Base-by-base conservation (phyloP, 176 grass and related monocot species). In the Stipa capillata region DNA sequence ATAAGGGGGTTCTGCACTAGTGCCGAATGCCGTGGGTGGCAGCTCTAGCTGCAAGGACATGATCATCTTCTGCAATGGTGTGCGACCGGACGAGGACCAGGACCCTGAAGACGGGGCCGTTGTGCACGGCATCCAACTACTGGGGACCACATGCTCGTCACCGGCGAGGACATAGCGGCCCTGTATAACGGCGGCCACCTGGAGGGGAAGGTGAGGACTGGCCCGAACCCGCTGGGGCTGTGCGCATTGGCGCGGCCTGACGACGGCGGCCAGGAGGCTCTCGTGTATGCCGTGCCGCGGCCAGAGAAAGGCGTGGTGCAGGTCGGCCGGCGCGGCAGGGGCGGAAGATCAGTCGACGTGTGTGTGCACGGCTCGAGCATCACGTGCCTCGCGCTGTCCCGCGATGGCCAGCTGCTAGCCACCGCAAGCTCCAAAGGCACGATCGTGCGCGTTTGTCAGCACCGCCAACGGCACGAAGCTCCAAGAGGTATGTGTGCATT, bases 341-440 rank as follows among this genome's bases (percentile, higher is more conserved):
- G n/a, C 50, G 75, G 87, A 6, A 40, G 66, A 50, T 40, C 43
- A 10, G 31, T 88, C 29, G 75, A 91, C 60, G 74, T 87, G 80
- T 7, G 2, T 4, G 89, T 86, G 17, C 92, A 95, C 43, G 62
- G 59, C 69, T 91, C 89, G 0, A 56, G 61, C 60, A 39, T 91
- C 8, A 78, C 62, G 11, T 87, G 81, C 76, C 74, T 95, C 62
- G 78, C 84, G 13, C 79, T 95, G 27, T 91, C 92, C 0, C 72
- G 42, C 23, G 89, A 89, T n/a, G 92, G 86, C 3, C 55, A 68
- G 57, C 62, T 95, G 53, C 85, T 95, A 39, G 92, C 92, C 44
- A 95, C 92, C 13, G 89, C 89, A 7, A 79, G 92, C 53, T 71
- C 89, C 54, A 91, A 83, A 68, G 89, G 92, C 14, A 91, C 89